Evolutionary conservation across 345 rosid species (phyloP).

Genomic region (Eucalyptus tenuipes): DNA sequence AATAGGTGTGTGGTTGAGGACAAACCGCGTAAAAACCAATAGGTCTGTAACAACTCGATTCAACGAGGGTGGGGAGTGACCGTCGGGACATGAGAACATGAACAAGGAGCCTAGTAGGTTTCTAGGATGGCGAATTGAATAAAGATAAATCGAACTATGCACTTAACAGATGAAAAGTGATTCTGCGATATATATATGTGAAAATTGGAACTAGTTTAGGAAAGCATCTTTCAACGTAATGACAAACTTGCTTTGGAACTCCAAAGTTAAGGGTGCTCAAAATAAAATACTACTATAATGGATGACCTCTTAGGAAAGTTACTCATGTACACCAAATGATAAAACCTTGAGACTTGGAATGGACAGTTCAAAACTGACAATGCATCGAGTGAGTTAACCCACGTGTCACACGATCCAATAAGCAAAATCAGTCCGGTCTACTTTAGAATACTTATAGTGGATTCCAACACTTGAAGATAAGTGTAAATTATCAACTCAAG

Average conservation of each 20-base stretch:
- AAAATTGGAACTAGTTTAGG: too few species aligned
- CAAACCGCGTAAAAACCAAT: accelerated
- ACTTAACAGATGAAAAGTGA: not conserved
- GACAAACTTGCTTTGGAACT: not conserved
- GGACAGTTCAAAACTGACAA: not conserved
- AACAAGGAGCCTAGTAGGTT: not conserved
- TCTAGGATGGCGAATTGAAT: not conserved
- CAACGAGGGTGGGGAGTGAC: not conserved
- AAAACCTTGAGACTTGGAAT: not conserved
- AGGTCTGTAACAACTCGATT: accelerated
- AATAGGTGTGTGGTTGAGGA: not conserved
- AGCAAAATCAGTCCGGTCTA: not conserved
- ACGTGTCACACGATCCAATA: not conserved
- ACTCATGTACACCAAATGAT: not conserved
- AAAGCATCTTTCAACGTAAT: not conserved
- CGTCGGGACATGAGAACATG: not conserved
- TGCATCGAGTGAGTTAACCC: not conserved
- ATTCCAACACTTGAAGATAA: not conserved
- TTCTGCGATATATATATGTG: not conserved
- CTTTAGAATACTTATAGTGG: not conserved
- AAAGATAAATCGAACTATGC: accelerated
- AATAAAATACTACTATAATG: too few species aligned
- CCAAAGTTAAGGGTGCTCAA: not conserved
- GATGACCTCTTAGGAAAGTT: not conserved
- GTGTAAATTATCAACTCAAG: not conserved